Evolutionary conservation across 1,284 basidiomycete species (phyloP), one percentile per base, ranked within the genome.

Genomic region (Tremellales sp.): DNA sequence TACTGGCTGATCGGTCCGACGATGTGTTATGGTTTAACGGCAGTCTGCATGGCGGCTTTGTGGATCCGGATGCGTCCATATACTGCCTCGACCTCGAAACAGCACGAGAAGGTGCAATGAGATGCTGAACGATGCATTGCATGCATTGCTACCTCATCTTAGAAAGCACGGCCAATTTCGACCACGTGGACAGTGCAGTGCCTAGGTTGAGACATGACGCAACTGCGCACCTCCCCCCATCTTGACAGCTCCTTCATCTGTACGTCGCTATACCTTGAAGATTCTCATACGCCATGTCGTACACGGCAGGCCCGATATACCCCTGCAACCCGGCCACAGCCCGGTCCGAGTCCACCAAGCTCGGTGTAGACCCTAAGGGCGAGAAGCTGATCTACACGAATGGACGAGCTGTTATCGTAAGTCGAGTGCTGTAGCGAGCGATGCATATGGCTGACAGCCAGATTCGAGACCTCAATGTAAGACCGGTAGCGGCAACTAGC

Each of bases 351-450:
- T 62, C 86, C 3, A 92, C 89, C 22, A 94, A 91, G 75, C 81
- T 97, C 47, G 83, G 83, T 21, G 69, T 68, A 17, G 75, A 77
- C 65, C 82, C 87, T 19, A 82, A 81, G 64, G 89, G 89, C 60
- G 85, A 87, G 57, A 91, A 86, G 76, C 76, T 97, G 51, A 80
- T 89, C 29, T 97, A 97, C 67, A 81, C 85, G 2, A 91, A 89
- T 66, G 90, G 89, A 37, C 83, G 86, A 68, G 83, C 83, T 22
- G 84, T 96, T 43, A 84, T 93, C 61, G 89, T 92, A 65, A 89
- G 79, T 35, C 21, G 40, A 22, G 51, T 31, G 22, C 29, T 40
- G 29, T 40, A 15, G 42, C 25, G 47, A 45, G 26, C 36, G 23
- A 24, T 3, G 37, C 48, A 26, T 22, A 40, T 13, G n/a, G 19